Evolutionary conservation across 306 rosid genomes (phyloP).

Genomic region (Cicer yamashitae): DNA sequence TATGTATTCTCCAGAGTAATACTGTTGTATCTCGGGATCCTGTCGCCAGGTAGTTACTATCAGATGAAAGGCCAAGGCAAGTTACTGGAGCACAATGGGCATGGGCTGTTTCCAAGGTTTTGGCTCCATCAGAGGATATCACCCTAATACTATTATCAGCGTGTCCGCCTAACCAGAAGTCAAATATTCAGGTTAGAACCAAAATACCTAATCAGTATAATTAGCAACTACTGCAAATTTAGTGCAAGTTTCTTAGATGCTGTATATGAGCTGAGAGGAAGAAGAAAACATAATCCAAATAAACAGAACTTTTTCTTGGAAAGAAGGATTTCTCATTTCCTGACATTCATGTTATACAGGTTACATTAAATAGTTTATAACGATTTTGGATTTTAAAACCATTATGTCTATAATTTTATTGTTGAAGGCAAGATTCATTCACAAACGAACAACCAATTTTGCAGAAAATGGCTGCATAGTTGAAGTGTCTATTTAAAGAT

Average conservation of each 20-base stretch:
- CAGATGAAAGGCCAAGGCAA: constrained; percentile 81
- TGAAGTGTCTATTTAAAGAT: constrained; percentile 28
- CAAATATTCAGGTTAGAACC: constrained; percentile 44
- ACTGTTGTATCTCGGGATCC: constrained; percentile 91
- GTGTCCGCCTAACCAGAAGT: constrained; percentile 81
- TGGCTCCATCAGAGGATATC: constrained; percentile 89
- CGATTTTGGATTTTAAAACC: constrained; percentile 17
- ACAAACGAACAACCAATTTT: not conserved
- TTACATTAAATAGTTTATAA: constrained; percentile 21
- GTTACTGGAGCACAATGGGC: constrained; percentile 97
- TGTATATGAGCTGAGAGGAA: constrained; percentile 8
- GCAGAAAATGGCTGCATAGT: not conserved
- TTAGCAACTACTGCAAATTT: constrained; percentile 27
- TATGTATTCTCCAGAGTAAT: constrained; percentile 88
- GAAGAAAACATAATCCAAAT: constrained; percentile 1
- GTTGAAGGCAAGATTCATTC: constrained; percentile 33
- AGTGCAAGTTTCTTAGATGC: constrained; percentile 36
- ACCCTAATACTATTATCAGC: constrained; percentile 85
- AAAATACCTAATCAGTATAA: constrained; percentile 25
- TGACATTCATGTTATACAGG: constrained; percentile 2
- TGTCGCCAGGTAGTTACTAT: constrained; percentile 84
- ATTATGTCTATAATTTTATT: constrained; percentile 5
- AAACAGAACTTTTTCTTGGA: not conserved
- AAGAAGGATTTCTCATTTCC: constrained; percentile 18
- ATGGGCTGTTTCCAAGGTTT: constrained; percentile 86